Evolutionary conservation across 148 eudicot species (phyloP), one percentile per base, ranked within the genome.

Genomic region (Vaccinium macrocarpon): DNA sequence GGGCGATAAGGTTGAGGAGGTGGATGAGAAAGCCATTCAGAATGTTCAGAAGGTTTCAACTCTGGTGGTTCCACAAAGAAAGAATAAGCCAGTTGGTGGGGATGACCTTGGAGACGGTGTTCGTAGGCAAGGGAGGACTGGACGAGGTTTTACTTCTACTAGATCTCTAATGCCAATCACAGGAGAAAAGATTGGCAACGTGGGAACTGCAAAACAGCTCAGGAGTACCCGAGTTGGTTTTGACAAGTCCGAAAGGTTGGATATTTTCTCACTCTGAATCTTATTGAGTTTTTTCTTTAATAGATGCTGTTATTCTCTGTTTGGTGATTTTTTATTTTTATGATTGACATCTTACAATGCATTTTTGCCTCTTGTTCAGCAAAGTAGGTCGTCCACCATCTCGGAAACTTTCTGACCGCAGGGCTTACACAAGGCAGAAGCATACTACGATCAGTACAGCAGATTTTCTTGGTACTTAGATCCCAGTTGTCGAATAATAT

Each of bases 101-200:
- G 88, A 88, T 27, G 90, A 86, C 64, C 87, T 76, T 86, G 91
- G 88, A 84, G 96, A 91, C 81, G 88, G 91, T 68, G 84, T 90
- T 82, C 87, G 90, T 82, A 90, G 89, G 88, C 92, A 90, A 85
- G 96, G 96, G 85, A 84, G 96, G 92, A 90, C 86, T 72, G 91
- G 93, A n/a, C 89, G 93, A 29, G 92, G 90, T 42, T 84, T 85
- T 85, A 82, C 86, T 80, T 89, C 96, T 29, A 55, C 94, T 32
- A 88, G 94, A 82, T 84, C 90, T 78, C 82, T 87, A 62, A 59
- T 88, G 86, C 89, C 92, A 86, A 57, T 76, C 76, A 73, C 84
- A 59, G 85, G 64, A 32, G 91, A 92, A 85, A 92, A 90, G 85
- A 86, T 84, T 89, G 87, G 91, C 53, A 89, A 88, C 85, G 82